Base-by-base conservation (phyloP, 129 eudicot genomes). In the Flaveria brownii region DNA sequence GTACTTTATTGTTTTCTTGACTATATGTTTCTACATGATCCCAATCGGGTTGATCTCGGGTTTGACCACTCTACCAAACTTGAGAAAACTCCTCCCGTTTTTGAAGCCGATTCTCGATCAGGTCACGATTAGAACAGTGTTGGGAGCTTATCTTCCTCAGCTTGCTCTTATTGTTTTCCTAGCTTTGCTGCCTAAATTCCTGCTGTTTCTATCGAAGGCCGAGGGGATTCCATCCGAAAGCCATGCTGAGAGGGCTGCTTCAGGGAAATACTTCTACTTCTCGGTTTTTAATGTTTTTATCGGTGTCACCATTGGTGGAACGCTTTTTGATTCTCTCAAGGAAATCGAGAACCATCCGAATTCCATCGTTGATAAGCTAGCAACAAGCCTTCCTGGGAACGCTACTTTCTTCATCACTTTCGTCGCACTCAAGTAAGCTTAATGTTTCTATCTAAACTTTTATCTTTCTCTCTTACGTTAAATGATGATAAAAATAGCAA, bases 321-420 rank as follows among this genome's bases (percentile, higher is more conserved):
- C 92, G 33, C 90, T 94, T 70, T 94, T 94, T 70, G 65, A 59
- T 7, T 80, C 90, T 7, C 45, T 87, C 0, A 91, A 91, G 85
- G 39, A 18, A 0, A 75, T 94, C 39, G 49, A 91, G 94, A 41
- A 87, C 3, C 10, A 89, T 0, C 91, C 99, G 0, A 74, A 83
- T 75, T n/a, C 74, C 5, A 15, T 82, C 0, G 50, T 75, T n/a
- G 20, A 59, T 0, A 17, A 80, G 65, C 87, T 94, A 3, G 99
- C 88, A 3, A 56, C 6, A 0, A 91, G 97, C 76, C 99, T 94
- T 78, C 99, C 99, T 0, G 85, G 85, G 36, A 94, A 74, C 54
- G 99, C 99, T 43, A 91, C 96, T 69, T 94, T 94, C 87, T 94
- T 94, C 86, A 62, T 91, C 80, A 94, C 97, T 78, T 94, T 82